phyloP scores from a whole-genome alignment of 116 monocot genomes.

The Zostera marina region DNA sequence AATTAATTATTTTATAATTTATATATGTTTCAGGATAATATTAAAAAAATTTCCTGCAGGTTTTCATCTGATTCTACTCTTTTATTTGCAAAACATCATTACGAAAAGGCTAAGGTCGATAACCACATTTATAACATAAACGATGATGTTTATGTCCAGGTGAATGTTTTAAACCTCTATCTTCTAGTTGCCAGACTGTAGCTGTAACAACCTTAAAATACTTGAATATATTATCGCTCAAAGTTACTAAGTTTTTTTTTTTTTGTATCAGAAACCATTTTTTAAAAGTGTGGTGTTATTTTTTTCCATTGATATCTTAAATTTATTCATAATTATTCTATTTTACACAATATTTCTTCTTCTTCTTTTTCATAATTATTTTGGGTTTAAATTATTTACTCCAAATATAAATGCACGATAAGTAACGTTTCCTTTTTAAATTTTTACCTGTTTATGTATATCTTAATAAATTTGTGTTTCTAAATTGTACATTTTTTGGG shows the following conservation, averaged over 20 bases:
- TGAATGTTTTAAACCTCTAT: not conserved
- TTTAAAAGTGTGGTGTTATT: too few species aligned
- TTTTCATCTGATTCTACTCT: conserved; percentile 3
- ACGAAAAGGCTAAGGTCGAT: conserved; percentile 16
- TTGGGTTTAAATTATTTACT: too few species aligned
- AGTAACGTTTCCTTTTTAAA: too few species aligned
- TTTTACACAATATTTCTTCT: too few species aligned
- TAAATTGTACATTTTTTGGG: not conserved
- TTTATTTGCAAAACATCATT: conserved; percentile 15
- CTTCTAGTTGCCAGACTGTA: not conserved
- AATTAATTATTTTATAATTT: not conserved
- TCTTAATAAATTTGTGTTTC: not conserved
- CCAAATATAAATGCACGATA: too few species aligned
- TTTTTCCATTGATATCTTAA: too few species aligned
- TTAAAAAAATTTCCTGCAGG: not conserved
- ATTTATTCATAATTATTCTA: too few species aligned
- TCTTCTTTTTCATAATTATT: too few species aligned
- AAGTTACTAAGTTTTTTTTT: not conserved
- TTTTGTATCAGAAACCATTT: too few species aligned
- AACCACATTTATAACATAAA: conserved; percentile 7
- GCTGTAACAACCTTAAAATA: not conserved
- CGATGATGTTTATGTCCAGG: conserved; percentile 28
- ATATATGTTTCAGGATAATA: not conserved
- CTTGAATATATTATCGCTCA: not conserved
- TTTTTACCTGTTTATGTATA: too few species aligned